Percentiles rank a stretch among this genome's conserved stretches.
Conservation (phyloP, 2,329 filamentous ascomycete genomes). For the Gaeumannomyces tritici region DNA sequence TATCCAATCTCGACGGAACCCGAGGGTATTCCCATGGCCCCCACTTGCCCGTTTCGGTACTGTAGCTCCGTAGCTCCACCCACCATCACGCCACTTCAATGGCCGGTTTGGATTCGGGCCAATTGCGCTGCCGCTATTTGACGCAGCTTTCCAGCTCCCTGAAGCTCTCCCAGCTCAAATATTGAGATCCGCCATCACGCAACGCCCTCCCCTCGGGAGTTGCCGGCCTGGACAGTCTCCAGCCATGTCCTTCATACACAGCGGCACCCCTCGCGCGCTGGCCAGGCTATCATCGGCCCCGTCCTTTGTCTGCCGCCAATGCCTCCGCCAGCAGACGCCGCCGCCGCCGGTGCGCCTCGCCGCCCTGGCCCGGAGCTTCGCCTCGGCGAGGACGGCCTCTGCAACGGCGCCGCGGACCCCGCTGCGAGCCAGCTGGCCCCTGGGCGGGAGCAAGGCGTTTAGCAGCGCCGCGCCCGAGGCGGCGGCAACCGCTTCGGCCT, state of each 20-base stretch:
- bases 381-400: not conserved
- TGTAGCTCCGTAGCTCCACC: not conserved
- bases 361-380: not conserved
- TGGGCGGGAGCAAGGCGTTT: slow-evolving; percentile 11
- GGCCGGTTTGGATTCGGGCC: no score
- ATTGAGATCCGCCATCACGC: not conserved
- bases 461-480: slow-evolving; percentile 13
- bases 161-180: not conserved
- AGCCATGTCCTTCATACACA: slow-evolving; percentile 18
- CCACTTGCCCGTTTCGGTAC: no score
- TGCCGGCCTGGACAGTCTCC: not conserved
- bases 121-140: not conserved
- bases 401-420: not conserved
- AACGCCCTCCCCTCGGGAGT: not conserved
- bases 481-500: slow-evolving; percentile 6
- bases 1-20: no score
- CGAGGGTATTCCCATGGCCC: no score
- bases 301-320: slow-evolving; percentile 40
- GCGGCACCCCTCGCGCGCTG: slow-evolving; percentile 17
- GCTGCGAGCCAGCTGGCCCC: not conserved
- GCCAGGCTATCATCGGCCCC: slow-evolving; percentile 15
- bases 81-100: not conserved
- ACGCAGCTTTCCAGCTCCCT: not conserved
- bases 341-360: slow-evolving; percentile 13
- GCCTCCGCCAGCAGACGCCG: slow-evolving; percentile 22